Percentiles rank a stretch among this genome's conserved stretches.
Evolutionary conservation across 768 basidiomycete species (phyloP).

Genomic region (Lentinula lateritia): DNA sequence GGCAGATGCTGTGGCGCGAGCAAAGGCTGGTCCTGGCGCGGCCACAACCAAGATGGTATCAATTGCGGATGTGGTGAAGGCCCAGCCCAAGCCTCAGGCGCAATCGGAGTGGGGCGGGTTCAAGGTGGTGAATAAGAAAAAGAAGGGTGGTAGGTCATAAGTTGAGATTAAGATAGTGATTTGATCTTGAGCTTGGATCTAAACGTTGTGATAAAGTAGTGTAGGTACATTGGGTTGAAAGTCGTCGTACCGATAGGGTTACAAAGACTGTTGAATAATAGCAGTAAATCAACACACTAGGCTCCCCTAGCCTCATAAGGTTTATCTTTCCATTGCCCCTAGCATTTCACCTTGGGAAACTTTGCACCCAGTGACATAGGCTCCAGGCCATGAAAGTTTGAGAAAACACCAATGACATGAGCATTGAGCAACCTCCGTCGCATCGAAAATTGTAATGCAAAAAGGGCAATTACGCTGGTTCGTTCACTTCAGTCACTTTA

Average conservation of each 20-base stretch:
- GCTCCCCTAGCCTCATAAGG: too few species aligned
- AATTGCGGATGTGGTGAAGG: conserved; percentile 88
- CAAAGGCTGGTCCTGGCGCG: conserved; percentile 32
- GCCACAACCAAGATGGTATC: conserved; percentile 53
- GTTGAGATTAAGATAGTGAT: not conserved
- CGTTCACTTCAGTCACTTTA: too few species aligned
- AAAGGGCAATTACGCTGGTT: too few species aligned
- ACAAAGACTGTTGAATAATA: not conserved
- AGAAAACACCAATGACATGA: too few species aligned
- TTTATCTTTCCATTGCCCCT: too few species aligned
- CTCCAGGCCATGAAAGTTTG: too few species aligned
- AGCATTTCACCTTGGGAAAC: too few species aligned
- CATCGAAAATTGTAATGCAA: too few species aligned
- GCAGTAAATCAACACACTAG: too few species aligned
- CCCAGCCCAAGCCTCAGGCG: conserved; percentile 67
- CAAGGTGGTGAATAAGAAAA: conserved; percentile 95
- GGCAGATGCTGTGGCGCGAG: conserved; percentile 60
- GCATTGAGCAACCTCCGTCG: too few species aligned
- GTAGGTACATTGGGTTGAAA: not conserved
- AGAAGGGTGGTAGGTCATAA: conserved; percentile 61
- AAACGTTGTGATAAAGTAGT: not conserved
- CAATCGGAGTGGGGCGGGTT: conserved; percentile 82
- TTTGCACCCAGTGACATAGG: too few species aligned
- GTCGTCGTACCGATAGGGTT: not conserved
- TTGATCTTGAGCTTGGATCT: not conserved